Base-by-base conservation (phyloP, 1,139 yeast genomes). In the Hyphopichia burtonii region DNA sequence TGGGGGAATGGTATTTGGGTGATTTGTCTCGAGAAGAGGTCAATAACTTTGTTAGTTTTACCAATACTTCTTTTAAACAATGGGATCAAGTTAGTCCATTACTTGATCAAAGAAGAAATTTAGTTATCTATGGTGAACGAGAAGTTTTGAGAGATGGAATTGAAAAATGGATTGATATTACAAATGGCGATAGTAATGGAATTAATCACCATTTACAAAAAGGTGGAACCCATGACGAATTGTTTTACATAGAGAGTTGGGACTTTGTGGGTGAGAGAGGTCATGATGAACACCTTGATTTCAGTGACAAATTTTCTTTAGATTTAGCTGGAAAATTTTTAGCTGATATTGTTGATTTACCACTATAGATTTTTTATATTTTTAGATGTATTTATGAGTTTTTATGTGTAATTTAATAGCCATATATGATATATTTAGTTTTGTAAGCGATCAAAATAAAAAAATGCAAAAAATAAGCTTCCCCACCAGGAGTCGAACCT, bases 401-500 rank as follows among this genome's bases (percentile, higher is more conserved):
- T n/a, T 7, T n/a, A 8, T 8, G 31, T 22, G 23, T 22, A 22
- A 22, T 22, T n/a, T n/a, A n/a, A n/a, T n/a, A n/a, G n/a, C n/a
- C n/a, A n/a, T n/a, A n/a, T n/a, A n/a, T n/a, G n/a, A n/a, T n/a
- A n/a, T n/a, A n/a, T n/a, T n/a, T n/a, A n/a, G n/a, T n/a, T n/a
- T n/a, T n/a, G n/a, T n/a, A n/a, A n/a, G n/a, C n/a, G n/a, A n/a
- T n/a, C n/a, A n/a, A 8, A 8, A 6, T 5, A 8, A 8, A 36
- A 28, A 36, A 16, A 37, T 43, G 47, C 55, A n/a, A 71, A 74
- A 72, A 63, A 58, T 49, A 65, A 74, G 75, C 90, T 83, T 83
- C 90, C 90, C 88, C 90, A 84, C 89, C 89, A 83, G 90, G 90
- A 83, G 84, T 84, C 88, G 90, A 84, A 84, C 90, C 91, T 83